A percentile compares a stretch with the other conserved stretches of the same genome.
phyloP scores from a whole-genome alignment of 495 filamentous ascomycete species.

The Peziza echinospora region DNA sequence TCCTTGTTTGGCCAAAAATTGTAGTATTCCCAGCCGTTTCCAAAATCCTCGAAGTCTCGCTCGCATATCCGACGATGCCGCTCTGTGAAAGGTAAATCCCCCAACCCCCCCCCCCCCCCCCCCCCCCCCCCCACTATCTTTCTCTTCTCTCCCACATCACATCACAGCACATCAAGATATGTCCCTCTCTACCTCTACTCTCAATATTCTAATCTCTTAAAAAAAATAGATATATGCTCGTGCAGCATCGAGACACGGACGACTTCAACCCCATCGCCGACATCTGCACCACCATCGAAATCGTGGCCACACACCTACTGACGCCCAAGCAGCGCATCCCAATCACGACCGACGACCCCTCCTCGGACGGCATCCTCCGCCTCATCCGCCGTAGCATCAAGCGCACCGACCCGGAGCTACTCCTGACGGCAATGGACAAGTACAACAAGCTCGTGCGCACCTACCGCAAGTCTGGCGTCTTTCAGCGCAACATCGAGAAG shows the following conservation, averaged over 20 bases:
- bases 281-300: conserved; percentile 56
- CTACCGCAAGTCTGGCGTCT: conserved; percentile 38
- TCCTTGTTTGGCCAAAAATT: background rate
- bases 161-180: too few relatives aligned
- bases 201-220: conserved; percentile 8
- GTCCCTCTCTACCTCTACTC: conserved; percentile 5
- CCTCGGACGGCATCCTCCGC: conserved; percentile 39
- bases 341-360: conserved; percentile 42
- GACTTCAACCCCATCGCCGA: conserved; percentile 73
- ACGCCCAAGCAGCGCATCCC: conserved; percentile 37
- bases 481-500: conserved; percentile 44
- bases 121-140: background rate
- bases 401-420: conserved; percentile 40
- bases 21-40: conserved; percentile 5
- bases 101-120: background rate
- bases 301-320: conserved; percentile 52
- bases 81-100: conserved; percentile 40
- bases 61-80: conserved; percentile 54
- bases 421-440: conserved; percentile 42
- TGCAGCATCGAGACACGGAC: conserved; percentile 47
- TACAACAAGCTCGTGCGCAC: conserved; percentile 51
- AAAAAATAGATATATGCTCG: conserved; percentile 55
- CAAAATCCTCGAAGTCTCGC: conserved; percentile 17
- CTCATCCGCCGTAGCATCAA: conserved; percentile 31
- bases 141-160: background rate